These are phyloP conservation scores for Zanthoxylum bungeanum DNA, from an alignment of 345 rosid species.

Conservation along the genomic window DNA sequence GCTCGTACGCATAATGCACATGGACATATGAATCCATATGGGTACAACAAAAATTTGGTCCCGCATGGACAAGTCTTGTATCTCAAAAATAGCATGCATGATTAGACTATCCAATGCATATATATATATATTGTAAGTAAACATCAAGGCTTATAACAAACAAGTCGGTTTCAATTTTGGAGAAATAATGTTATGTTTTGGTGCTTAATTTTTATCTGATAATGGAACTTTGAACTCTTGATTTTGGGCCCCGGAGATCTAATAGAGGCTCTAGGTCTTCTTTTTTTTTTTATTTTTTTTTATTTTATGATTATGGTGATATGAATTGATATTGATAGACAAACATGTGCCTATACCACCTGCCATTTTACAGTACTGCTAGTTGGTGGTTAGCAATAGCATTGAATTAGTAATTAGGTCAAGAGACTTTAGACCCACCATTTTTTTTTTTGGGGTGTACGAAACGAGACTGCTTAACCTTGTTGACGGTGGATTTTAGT, in stretches of 20 bases:
- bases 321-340: neutral
- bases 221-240: neutral
- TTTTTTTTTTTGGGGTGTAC: neutral
- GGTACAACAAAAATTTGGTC: constrained; percentile 15
- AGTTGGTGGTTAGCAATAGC: constrained; percentile 8
- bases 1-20: constrained; percentile 14
- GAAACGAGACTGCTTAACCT: too few species aligned
- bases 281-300: too few species aligned
- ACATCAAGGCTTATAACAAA: neutral
- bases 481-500: too few species aligned
- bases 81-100: constrained; percentile 11
- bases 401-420: neutral
- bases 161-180: constrained; percentile 10
- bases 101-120: constrained; percentile 23
- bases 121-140: too few species aligned
- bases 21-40: neutral
- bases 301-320: constrained; percentile 1
- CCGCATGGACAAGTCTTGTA: constrained; percentile 5
- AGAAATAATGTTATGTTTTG: neutral
- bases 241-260: constrained; percentile 16
- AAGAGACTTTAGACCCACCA: constrained; percentile 7
- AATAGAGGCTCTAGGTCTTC: neutral
- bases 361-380: neutral
- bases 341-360: neutral
- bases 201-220: neutral